These are phyloP conservation scores for Allium sativum DNA, from an alignment of 106 monocot species.

Conservation along the genomic window DNA sequence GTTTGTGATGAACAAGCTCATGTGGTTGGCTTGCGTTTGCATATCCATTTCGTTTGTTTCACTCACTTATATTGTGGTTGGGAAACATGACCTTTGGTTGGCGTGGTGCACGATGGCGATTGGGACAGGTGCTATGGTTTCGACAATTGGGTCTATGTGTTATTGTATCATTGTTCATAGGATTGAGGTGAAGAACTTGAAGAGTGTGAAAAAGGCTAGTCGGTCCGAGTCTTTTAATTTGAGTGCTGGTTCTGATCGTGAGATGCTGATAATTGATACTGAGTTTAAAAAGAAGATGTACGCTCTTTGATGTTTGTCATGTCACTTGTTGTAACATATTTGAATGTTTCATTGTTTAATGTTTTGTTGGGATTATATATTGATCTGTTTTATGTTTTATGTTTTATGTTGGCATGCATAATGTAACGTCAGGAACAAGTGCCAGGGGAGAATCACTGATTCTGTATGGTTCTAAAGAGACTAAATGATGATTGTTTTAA, in stretches of 20 bases:
- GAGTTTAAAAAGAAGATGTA: constrained; percentile 45
- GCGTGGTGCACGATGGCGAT: constrained; percentile 31
- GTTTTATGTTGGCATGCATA: no score
- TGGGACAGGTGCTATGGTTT: constrained; percentile 31
- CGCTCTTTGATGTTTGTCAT: constrained; percentile 20
- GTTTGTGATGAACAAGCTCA: constrained; percentile 60
- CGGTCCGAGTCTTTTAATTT: constrained; percentile 18
- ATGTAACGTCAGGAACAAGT: no score
- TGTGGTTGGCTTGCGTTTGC: constrained; percentile 62
- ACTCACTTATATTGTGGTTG: constrained; percentile 40
- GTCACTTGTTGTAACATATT: no score
- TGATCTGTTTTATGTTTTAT: no score
- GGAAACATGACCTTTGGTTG: constrained; percentile 29
- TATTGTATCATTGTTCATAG: constrained; percentile 39
- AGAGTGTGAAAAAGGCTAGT: constrained; percentile 32
- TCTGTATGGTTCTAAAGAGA: no score
- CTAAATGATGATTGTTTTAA: no score
- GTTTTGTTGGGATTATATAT: no score
- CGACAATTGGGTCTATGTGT: constrained; percentile 43
- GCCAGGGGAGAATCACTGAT: no score
- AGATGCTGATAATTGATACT: constrained; percentile 21
- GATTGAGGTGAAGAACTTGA: constrained; percentile 37
- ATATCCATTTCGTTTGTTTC: constrained; percentile 48
- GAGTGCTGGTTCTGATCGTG: constrained; percentile 29
- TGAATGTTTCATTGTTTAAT: no score